Base-by-base conservation (phyloP, 495 filamentous ascomycete genomes). In the Choiromyces venosus region DNA sequence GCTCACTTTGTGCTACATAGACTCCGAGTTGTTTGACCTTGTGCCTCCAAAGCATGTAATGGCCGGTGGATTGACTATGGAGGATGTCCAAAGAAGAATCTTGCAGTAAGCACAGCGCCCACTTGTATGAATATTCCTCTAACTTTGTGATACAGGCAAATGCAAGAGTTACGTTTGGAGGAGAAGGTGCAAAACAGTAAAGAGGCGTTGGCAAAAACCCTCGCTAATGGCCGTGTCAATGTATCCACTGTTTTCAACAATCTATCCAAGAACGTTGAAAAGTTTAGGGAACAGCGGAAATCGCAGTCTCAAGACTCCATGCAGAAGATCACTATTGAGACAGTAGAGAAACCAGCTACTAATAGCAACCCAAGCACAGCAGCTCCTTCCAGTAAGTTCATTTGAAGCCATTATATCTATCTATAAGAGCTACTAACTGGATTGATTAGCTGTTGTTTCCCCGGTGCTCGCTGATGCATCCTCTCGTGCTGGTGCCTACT, bases 31-130 rank as follows among this genome's bases (percentile, higher is more conserved):
- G 33, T 99, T 97, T 79, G 94, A 97, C 74, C 91, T 99, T 75
- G 92, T 95, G 25, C 93, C 96, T 71, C 95, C 95, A 7, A 89
- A 88, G 66, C 95, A 99, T 83, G 94, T 96, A 3, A 96, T 91
- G 82, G 93, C 94, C 16, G 96, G 95, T n/a, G 94, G 93, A 1
- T 85, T 99, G 52, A 92, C 91, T 0, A 93, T 99, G 76, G 95
- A 99, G 56, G 95, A 99, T 81, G 90, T 99, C 46, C 94, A 98
- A 79, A 87, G 94, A 42, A 88, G 95, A 38, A 86, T 99, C 37
- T 89, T 93, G 25, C 92, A 96, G 82, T 94, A 93, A 80, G 93
- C 93, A 68, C 66, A 69, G 40, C 56, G 14, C 56, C 37, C 37
- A n/a, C 67, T 66, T 64, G 14, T 16, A 65, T 40, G 37, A 18